Evolutionary conservation across 192 early-diverging fungal genomes (phyloP).

Genomic region (Coemansia sp.): DNA sequence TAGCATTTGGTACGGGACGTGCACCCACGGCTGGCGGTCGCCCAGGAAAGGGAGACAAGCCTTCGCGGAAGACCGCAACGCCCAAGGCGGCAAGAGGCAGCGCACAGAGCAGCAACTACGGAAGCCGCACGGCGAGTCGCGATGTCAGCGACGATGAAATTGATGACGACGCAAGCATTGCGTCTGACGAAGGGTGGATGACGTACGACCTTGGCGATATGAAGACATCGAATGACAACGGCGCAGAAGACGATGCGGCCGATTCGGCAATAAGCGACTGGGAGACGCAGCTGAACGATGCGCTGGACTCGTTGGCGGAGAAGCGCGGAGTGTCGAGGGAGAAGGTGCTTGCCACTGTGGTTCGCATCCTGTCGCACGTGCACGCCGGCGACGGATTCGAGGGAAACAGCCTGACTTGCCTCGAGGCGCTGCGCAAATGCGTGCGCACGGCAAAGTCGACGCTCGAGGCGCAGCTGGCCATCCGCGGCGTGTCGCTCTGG

Average conservation of each 20-base stretch:
- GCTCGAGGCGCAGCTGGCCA: constrained; percentile 27
- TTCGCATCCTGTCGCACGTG: constrained; percentile 53
- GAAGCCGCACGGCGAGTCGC: constrained; percentile 21
- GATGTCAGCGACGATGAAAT: constrained; percentile 36
- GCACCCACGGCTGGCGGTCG: constrained; percentile 30
- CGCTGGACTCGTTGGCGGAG: constrained; percentile 35
- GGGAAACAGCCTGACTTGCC: constrained; percentile 51
- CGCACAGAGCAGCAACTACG: constrained; percentile 11
- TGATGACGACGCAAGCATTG: constrained; percentile 26
- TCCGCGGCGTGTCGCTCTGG: constrained; percentile 36
- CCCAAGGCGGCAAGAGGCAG: constrained; percentile 21
- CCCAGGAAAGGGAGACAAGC: not conserved
- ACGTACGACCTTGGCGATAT: not conserved
- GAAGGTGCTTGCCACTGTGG: constrained; percentile 55
- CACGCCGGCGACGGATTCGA: constrained; percentile 60
- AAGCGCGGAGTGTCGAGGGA: constrained; percentile 55
- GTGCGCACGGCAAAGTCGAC: constrained; percentile 35
- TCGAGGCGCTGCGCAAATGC: constrained; percentile 61
- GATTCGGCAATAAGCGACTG: constrained; percentile 18
- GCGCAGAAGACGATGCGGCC: constrained; percentile 7
- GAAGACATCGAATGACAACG: not conserved
- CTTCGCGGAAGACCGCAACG: constrained; percentile 22
- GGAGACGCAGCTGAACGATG: constrained; percentile 20
- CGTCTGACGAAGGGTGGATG: constrained; percentile 39
- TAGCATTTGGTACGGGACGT: constrained; percentile 20